Percentiles rank a stretch among this genome's conserved stretches.
These are phyloP conservation scores for Paecilomyces dactylethromorphus DNA, from an alignment of 2,329 filamentous ascomycete species.

Conservation along the genomic window DNA sequence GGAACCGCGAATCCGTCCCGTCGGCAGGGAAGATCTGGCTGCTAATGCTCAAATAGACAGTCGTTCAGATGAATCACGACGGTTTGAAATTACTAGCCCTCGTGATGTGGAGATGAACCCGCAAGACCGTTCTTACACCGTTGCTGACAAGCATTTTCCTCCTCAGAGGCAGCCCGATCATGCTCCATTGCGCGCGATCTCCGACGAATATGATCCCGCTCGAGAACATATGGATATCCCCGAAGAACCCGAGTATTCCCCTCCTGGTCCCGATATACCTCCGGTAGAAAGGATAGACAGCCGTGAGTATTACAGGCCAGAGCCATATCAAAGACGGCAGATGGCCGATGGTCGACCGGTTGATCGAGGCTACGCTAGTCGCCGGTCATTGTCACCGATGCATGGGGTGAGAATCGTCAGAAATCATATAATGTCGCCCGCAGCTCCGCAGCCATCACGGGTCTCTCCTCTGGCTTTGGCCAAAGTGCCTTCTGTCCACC, in stretches of 20 bases:
- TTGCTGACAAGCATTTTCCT: slow-evolving; percentile 28
- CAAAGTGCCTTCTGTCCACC: slow-evolving; percentile 49
- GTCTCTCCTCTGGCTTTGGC: slow-evolving; percentile 52
- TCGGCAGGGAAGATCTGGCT: slow-evolving; percentile 24
- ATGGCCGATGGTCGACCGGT: slow-evolving; percentile 30
- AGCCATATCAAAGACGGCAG: slow-evolving; percentile 31
- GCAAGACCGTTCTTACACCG: slow-evolving; percentile 29
- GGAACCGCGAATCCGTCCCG: slow-evolving; percentile 7
- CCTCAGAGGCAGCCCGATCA: slow-evolving; percentile 23
- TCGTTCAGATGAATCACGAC: slow-evolving; percentile 29
- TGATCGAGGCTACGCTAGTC: slow-evolving; percentile 34
- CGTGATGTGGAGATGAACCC: slow-evolving; percentile 31
- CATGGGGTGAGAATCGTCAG: slow-evolving; percentile 59
- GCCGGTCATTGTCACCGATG: slow-evolving; percentile 30
- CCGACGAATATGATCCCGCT: slow-evolving; percentile 14
- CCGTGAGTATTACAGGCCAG: slow-evolving; percentile 16
- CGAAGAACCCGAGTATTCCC: slow-evolving; percentile 44
- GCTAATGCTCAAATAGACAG: slow-evolving; percentile 26
- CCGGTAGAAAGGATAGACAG: slow-evolving; percentile 22
- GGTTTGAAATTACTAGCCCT: slow-evolving; percentile 30
- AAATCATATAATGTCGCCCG: slow-evolving; percentile 65
- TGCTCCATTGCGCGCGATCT: slow-evolving; percentile 11
- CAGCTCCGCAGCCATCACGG: slow-evolving; percentile 70
- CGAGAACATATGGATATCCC: slow-evolving; percentile 24
- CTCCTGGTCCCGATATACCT: slow-evolving; percentile 35